These are phyloP conservation scores for Scleroderma citrinum DNA, from an alignment of 768 basidiomycete genomes.

Conservation along the genomic window DNA sequence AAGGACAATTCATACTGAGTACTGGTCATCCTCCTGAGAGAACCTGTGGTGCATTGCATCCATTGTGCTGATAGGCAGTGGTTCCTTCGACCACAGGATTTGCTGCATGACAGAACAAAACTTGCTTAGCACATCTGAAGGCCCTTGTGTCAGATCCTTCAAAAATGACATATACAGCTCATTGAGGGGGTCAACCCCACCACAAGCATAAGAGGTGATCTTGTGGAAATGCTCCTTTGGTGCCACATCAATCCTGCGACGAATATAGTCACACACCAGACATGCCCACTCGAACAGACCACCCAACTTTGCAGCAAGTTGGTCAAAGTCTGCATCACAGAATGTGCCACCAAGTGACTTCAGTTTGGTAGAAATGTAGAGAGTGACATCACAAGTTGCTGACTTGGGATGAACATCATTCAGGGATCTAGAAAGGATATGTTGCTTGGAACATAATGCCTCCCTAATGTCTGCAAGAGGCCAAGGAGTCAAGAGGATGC, in stretches of 20 bases:
- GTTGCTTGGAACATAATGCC: too few species aligned
- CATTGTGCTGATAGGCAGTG: not conserved
- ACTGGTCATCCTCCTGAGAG: not conserved
- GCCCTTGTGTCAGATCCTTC: not conserved
- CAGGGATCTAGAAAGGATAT: too few species aligned
- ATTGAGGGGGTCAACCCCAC: not conserved
- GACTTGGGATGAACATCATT: too few species aligned
- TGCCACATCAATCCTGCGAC: too few species aligned
- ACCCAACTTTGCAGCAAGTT: too few species aligned
- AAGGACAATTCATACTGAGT: not conserved
- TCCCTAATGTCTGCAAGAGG: constrained; percentile 23
- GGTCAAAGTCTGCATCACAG: too few species aligned
- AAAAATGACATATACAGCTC: not conserved
- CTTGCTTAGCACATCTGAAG: not conserved
- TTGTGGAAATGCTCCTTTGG: not conserved
- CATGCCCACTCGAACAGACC: too few species aligned
- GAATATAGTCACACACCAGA: too few species aligned
- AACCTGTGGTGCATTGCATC: not conserved
- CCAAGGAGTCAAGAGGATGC: constrained; percentile 29
- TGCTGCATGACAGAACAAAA: not conserved
- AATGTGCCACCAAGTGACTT: too few species aligned
- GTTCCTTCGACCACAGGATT: constrained; percentile 1
- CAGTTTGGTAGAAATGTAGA: too few species aligned
- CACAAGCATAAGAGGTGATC: not conserved
- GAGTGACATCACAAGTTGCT: too few species aligned